Evolutionary conservation across 2,329 filamentous ascomycete species (phyloP).

Genomic region (Cercospora janseana): DNA sequence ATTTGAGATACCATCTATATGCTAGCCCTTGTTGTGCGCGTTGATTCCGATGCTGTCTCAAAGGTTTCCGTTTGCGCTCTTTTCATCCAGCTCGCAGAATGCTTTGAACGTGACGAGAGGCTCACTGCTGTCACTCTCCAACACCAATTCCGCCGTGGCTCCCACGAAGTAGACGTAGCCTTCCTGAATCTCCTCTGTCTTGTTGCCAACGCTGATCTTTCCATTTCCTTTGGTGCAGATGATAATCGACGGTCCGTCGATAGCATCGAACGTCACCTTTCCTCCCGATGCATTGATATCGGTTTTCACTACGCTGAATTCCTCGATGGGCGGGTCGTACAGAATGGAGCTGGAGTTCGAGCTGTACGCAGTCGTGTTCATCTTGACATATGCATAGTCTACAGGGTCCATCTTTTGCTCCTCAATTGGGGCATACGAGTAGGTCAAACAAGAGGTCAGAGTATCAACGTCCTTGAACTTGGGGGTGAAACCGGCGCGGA

Average conservation of each 20-base stretch:
- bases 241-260: constrained; percentile 86
- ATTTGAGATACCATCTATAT: constrained; percentile 9
- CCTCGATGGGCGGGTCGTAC: constrained; percentile 94
- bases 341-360: constrained; percentile 69
- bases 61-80: constrained; percentile 21
- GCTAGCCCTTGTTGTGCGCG: neutral
- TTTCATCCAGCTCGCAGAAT: constrained; percentile 32
- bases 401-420: constrained; percentile 88
- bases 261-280: constrained; percentile 83
- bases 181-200: constrained; percentile 63
- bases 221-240: constrained; percentile 85
- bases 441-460: constrained; percentile 86
- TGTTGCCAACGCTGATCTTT: constrained; percentile 80
- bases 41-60: neutral
- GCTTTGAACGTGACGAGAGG: constrained; percentile 84
- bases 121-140: constrained; percentile 67
- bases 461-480: constrained; percentile 97
- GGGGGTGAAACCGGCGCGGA: constrained; percentile 93
- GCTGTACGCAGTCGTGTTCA: constrained; percentile 79
- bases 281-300: constrained; percentile 67
- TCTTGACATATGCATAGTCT: constrained; percentile 80
- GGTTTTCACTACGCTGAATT: constrained; percentile 86
- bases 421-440: constrained; percentile 89
- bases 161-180: constrained; percentile 65
- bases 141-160: constrained; percentile 75